phyloP scores from a whole-genome alignment of 2,329 filamentous ascomycete genomes.

The Sarocladiaceae sp. region DNA sequence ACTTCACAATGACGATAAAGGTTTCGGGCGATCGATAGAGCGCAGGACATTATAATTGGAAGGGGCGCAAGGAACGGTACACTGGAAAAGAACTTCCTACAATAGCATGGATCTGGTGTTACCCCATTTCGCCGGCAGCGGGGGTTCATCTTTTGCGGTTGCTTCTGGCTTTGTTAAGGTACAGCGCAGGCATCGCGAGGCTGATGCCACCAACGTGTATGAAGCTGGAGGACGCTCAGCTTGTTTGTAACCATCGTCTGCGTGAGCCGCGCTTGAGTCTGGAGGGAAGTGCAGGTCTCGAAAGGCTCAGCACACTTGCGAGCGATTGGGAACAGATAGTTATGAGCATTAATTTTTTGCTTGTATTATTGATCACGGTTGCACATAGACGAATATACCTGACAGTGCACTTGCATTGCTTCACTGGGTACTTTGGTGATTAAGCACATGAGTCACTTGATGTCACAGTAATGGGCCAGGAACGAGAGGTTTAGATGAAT shows the following conservation, averaged over 20 bases:
- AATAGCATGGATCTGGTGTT: slow-evolving; percentile 11
- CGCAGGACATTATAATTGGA: background rate
- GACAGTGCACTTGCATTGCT: background rate
- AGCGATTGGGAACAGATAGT: background rate
- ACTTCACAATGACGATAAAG: slow-evolving; percentile 10
- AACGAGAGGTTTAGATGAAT: background rate
- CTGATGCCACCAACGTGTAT: background rate
- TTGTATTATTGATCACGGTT: slow-evolving; percentile 6
- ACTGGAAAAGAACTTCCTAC: slow-evolving; percentile 9
- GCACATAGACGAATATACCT: slow-evolving; percentile 10
- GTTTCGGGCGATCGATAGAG: slow-evolving; percentile 6
- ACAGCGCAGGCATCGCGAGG: background rate
- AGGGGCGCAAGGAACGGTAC: slow-evolving; percentile 7
- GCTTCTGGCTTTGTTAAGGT: slow-evolving; percentile 1
- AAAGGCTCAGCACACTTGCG: background rate
- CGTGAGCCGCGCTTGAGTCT: background rate
- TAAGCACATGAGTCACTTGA: no score
- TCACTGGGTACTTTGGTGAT: no score
- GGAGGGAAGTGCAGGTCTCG: slow-evolving; percentile 19
- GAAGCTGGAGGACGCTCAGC: background rate
- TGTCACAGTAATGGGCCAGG: no score
- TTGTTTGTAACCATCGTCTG: background rate
- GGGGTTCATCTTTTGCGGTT: slow-evolving; percentile 3
- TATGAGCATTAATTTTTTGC: background rate
- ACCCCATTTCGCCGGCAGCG: background rate